Evolutionary conservation across 257 asterid species (phyloP), one percentile per base, ranked within the genome.

Genomic region (Gynochthodes officinalis): DNA sequence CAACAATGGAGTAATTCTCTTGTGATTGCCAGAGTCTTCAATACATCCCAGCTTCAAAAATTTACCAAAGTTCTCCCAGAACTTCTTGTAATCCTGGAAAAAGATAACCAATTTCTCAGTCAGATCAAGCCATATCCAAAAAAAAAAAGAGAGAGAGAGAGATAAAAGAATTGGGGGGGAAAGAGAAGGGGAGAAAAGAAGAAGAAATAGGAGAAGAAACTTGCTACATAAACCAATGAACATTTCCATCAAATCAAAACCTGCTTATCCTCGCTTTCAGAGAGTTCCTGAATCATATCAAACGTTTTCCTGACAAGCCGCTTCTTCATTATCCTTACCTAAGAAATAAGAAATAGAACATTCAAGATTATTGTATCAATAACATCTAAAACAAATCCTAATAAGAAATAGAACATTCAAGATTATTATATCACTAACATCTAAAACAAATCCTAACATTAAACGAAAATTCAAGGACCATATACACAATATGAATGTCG

Each of bases 61-160:
- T 77, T 89, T 95, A 2, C 99, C 99, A 3, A 95, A 95, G 76
- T 95, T 95, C 84, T 95, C 99, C 99, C 99, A 95, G 78, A 95
- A 91, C 30, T 94, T 95, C 70, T 95, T 92, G 86, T 92, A 95
- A 82, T 90, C 99, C 99, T 95, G 81, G 32, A 74, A 54, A 52
- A 28, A 69, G 59, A 82, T 9, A 74, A 72, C 48, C 63, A 42
- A 21, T 57, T 69, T 58, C 49, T 46, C 4, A 23, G n/a, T 75
- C 19, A 70, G n/a, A 13, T 7, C 28, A 30, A 67, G 28, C 30
- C 2, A 25, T 58, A 54, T 37, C 44, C 52, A 14, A 21, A 71
- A 52, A 23, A 64, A n/a, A 37, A 32, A 49, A 12, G 33, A 28
- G 7, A 65, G 30, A 32, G 40, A 12, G 33, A 28, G 7, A 65